These are phyloP conservation scores for Moelleriella libera DNA, from an alignment of 2,329 filamentous ascomycete species.

Conservation along the genomic window DNA sequence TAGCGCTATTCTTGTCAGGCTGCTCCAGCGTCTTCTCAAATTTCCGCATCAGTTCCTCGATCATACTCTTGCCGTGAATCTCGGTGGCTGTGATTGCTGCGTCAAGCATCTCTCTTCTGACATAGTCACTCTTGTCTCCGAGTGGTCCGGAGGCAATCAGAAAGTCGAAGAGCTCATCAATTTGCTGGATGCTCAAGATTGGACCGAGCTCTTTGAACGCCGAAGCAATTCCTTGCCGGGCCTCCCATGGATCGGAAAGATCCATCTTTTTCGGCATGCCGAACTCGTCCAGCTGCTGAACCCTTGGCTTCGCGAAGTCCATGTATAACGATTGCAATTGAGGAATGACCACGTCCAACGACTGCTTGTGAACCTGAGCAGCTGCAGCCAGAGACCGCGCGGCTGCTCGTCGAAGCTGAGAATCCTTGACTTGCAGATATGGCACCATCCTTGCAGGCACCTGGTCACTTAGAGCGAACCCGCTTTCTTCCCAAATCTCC, in stretches of 20 bases:
- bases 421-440: constrained; percentile 69
- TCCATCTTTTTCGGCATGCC: constrained; percentile 90
- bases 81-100: constrained; percentile 73
- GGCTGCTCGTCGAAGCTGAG: constrained; percentile 69
- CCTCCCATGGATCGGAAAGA: constrained; percentile 79
- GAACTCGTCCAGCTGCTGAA: constrained; percentile 78
- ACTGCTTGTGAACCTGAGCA: constrained; percentile 43
- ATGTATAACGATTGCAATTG: constrained; percentile 58
- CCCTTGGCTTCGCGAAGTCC: constrained; percentile 67
- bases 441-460: constrained; percentile 56
- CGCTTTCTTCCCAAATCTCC: constrained; percentile 93
- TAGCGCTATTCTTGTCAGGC: constrained; percentile 67
- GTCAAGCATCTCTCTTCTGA: constrained; percentile 84
- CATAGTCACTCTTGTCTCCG: constrained; percentile 64
- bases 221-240: constrained; percentile 74
- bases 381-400: constrained; percentile 70
- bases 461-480: constrained; percentile 52
- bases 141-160: constrained; percentile 76
- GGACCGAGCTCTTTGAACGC: constrained; percentile 72
- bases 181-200: constrained; percentile 50
- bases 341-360: constrained; percentile 47
- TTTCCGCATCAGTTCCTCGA: constrained; percentile 83
- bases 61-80: constrained; percentile 62
- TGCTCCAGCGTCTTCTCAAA: constrained; percentile 82
- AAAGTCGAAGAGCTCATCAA: constrained; percentile 72